Conservation (phyloP, 345 rosid genomes). For the Melaleuca alternifolia region DNA sequence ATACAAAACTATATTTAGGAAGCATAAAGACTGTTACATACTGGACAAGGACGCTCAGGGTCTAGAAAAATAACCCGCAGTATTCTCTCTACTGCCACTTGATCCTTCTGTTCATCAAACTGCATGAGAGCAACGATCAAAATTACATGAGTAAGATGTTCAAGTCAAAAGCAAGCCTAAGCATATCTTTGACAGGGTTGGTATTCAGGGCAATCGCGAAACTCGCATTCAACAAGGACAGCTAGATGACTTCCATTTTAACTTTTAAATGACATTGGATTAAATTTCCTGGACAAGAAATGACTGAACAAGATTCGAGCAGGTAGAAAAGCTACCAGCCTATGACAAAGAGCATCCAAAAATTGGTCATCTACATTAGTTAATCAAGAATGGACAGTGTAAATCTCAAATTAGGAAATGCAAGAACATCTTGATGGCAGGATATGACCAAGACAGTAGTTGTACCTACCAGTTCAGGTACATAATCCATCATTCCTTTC, state of each 20-base stretch:
- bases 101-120: slow-evolving; percentile 97
- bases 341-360: neutral
- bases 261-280: neutral
- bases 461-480: slow-evolving; percentile 85
- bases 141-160: neutral
- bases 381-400: neutral
- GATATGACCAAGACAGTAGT: neutral
- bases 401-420: neutral
- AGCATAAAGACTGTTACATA: slow-evolving; percentile 17
- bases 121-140: slow-evolving; percentile 10
- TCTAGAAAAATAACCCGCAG: slow-evolving; percentile 77
- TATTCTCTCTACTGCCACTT: slow-evolving; percentile 68
- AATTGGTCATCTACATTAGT: neutral
- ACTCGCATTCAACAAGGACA: neutral
- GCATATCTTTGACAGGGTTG: neutral
- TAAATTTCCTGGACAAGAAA: neutral
- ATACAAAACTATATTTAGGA: neutral
- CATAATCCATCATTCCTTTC: slow-evolving; percentile 75
- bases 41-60: slow-evolving; percentile 69
- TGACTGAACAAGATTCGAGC: neutral
- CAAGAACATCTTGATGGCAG: neutral
- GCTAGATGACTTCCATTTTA: neutral
- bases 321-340: neutral
- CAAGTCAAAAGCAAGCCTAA: neutral
- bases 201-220: neutral